Evolutionary conservation across 2,329 filamentous ascomycete genomes (phyloP).

Genomic region (Colletotrichum lini): DNA sequence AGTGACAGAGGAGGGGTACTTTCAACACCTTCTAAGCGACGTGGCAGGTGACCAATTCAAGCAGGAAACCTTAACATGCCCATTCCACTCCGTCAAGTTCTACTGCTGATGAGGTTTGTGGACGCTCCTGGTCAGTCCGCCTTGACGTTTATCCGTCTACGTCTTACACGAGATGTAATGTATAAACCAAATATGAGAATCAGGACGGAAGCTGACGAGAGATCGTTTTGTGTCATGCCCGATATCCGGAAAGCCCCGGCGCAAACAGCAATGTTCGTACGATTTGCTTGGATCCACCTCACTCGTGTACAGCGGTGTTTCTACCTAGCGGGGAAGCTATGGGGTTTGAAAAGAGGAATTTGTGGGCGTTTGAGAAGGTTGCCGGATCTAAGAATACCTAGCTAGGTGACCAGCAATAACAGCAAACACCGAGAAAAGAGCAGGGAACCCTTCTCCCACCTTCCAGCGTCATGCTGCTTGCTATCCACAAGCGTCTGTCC

Average conservation of each 20-base stretch:
- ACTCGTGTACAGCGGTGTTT: constrained; percentile 7
- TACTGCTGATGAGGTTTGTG: not conserved
- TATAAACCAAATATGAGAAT: too few relatives aligned
- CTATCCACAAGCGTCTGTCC: too few relatives aligned
- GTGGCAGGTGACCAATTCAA: constrained; percentile 5
- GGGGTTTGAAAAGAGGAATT: constrained; percentile 1
- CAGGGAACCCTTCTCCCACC: not conserved
- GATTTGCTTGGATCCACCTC: constrained; percentile 2
- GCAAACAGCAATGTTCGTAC: constrained; percentile 8
- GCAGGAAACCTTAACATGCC: not conserved
- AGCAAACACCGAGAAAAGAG: constrained; percentile 6
- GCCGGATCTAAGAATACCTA: not conserved
- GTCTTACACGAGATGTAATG: not conserved
- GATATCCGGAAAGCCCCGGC: constrained; percentile 8
- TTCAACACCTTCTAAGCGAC: not conserved
- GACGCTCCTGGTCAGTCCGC: not conserved
- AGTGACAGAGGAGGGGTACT: not conserved
- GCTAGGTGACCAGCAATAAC: not conserved
- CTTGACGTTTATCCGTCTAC: not conserved
- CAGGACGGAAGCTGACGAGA: not conserved
- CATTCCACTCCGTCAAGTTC: not conserved
- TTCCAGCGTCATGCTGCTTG: too few relatives aligned
- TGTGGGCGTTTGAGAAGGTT: constrained; percentile 11
- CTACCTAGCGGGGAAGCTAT: not conserved
- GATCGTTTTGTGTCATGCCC: not conserved